Evolutionary conservation across 768 basidiomycete species (phyloP).

Genomic region (Tylopilus intermedius): DNA sequence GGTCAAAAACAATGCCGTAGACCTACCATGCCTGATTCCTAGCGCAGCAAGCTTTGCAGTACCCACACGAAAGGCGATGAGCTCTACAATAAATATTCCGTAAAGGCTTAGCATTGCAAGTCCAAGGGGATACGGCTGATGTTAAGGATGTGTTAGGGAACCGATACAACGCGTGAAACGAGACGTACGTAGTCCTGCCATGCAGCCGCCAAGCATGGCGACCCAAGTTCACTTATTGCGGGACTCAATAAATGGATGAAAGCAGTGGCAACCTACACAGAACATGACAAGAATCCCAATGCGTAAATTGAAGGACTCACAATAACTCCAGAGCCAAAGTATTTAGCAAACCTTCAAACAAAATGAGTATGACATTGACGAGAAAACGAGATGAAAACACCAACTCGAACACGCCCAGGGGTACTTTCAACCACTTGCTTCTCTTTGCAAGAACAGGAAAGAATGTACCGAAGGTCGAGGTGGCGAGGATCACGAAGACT

Average conservation of each 20-base stretch:
- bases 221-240: conserved; percentile 64
- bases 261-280: conserved; percentile 73
- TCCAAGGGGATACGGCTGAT: conserved; percentile 76
- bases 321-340: conserved; percentile 87
- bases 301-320: conserved; percentile 37
- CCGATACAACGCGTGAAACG: not conserved
- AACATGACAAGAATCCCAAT: not conserved
- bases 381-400: conserved; percentile 20
- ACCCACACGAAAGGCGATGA: conserved; percentile 86
- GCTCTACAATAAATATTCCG: conserved; percentile 76
- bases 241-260: conserved; percentile 82
- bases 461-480: conserved; percentile 56
- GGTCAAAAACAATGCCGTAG: not conserved
- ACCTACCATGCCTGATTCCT: conserved; percentile 58
- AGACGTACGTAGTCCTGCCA: conserved; percentile 73
- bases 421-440: conserved; percentile 40
- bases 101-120: conserved; percentile 81
- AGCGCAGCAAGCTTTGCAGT: conserved; percentile 62
- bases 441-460: conserved; percentile 66
- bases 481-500: conserved; percentile 66
- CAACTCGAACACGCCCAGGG: conserved; percentile 57
- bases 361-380: conserved; percentile 1
- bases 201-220: conserved; percentile 59
- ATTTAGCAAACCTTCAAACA: conserved; percentile 67
- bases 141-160: not conserved